Percentiles rank a stretch among this genome's conserved stretches.
These are phyloP conservation scores for Pleoardoris graminearum DNA, from an alignment of 2,329 filamentous ascomycete genomes.

Conservation along the genomic window DNA sequence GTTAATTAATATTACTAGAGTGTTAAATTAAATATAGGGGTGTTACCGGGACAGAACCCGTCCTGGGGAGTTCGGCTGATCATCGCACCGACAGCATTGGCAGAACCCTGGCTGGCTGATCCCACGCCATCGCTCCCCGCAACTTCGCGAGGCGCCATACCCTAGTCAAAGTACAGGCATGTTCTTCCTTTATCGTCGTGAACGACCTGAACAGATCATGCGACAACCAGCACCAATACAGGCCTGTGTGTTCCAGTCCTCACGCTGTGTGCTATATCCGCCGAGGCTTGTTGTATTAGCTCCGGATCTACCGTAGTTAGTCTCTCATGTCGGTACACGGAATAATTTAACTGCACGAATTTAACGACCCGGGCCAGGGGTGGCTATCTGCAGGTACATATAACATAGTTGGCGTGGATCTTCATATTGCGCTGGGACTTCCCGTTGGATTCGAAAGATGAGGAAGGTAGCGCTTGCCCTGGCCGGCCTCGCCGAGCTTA, in stretches of 20 bases:
- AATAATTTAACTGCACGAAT: neutral
- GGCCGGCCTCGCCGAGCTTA: neutral
- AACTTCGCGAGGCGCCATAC: slow-evolving; percentile 10
- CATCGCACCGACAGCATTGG: slow-evolving; percentile 7
- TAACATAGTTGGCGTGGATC: neutral
- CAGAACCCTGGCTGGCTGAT: neutral
- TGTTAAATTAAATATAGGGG: too few relatives aligned
- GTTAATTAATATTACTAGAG: too few relatives aligned
- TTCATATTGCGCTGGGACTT: neutral
- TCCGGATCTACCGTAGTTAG: neutral
- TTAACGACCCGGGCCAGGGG: slow-evolving; percentile 1
- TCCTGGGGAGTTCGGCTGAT: slow-evolving; percentile 12
- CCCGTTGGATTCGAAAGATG: slow-evolving; percentile 5
- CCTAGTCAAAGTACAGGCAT: too few relatives aligned
- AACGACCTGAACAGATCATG: too few relatives aligned
- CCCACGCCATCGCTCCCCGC: slow-evolving; percentile 10
- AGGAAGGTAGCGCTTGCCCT: slow-evolving; percentile 4
- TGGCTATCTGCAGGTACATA: slow-evolving; percentile 8
- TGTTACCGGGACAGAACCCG: too few relatives aligned
- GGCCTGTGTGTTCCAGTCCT: neutral
- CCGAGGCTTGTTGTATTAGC: neutral
- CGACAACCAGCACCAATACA: too few relatives aligned
- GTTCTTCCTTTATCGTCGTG: too few relatives aligned
- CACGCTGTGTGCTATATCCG: neutral
- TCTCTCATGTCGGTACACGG: neutral